Conservation (phyloP, 768 basidiomycete genomes). For the Brasilioporus rufonigricans region DNA sequence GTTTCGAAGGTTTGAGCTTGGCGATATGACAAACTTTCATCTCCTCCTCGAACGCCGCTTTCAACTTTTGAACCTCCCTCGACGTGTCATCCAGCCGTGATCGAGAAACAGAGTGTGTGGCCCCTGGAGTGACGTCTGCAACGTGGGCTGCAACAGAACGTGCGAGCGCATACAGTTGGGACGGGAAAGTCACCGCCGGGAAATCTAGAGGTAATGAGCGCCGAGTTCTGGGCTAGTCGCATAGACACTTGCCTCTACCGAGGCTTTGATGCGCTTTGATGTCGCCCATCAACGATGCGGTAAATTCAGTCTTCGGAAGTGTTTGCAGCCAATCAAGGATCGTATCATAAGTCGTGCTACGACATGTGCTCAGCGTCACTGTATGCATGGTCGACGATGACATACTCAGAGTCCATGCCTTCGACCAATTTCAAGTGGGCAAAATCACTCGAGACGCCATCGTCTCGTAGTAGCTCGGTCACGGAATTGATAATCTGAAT, state of each 20-base stretch:
- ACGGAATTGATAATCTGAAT: constrained; percentile 36
- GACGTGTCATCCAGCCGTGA: constrained; percentile 26
- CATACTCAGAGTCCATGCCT: constrained; percentile 42
- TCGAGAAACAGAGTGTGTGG: constrained; percentile 13
- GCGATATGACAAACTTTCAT: constrained; percentile 39
- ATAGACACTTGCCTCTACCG: constrained; percentile 23
- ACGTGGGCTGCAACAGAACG: constrained; percentile 30
- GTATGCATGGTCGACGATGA: background rate
- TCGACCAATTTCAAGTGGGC: constrained; percentile 34
- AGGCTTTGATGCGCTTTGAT: constrained; percentile 24
- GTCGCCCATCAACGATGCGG: constrained; percentile 19
- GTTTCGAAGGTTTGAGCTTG: constrained; percentile 45
- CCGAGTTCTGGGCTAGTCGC: background rate
- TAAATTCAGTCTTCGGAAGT: constrained; percentile 19
- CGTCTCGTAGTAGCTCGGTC: constrained; percentile 28
- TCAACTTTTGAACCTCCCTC: constrained; percentile 32
- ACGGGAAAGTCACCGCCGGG: constrained; percentile 43
- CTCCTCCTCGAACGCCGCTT: constrained; percentile 35
- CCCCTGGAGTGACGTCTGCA: constrained; percentile 9
- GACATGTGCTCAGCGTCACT: background rate
- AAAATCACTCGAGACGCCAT: constrained; percentile 27
- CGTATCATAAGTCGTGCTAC: constrained; percentile 24
- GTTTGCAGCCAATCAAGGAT: constrained; percentile 26
- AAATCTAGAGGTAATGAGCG: constrained; percentile 24
- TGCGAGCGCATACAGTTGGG: constrained; percentile 45